These are phyloP conservation scores for Bryoglossum gracile DNA, from an alignment of 495 filamentous ascomycete genomes.

Conservation along the genomic window DNA sequence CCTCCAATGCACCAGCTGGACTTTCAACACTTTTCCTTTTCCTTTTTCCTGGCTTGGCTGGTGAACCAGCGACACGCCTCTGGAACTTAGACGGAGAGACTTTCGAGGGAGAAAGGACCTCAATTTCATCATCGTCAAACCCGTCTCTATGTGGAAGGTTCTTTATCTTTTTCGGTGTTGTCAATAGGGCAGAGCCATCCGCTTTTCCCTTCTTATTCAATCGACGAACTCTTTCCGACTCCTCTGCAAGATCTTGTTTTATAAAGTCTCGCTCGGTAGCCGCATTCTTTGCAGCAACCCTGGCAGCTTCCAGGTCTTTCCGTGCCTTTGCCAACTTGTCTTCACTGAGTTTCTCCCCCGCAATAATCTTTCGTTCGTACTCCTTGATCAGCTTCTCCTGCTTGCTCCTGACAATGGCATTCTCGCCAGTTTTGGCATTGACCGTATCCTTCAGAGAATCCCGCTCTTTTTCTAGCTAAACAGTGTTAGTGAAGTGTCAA, in stretches of 20 bases:
- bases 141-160: conserved; percentile 41
- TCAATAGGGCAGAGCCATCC: conserved; percentile 13
- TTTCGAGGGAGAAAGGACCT: conserved; percentile 30
- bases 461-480: conserved; percentile 16
- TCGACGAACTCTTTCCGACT: conserved; percentile 21
- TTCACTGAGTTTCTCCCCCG: conserved; percentile 36
- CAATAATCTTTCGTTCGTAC: conserved; percentile 39
- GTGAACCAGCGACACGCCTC: conserved; percentile 11
- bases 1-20: conserved; percentile 42
- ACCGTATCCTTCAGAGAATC: conserved; percentile 20
- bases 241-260: conserved; percentile 43
- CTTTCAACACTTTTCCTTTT: conserved; percentile 45
- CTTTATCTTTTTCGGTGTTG: conserved; percentile 44
- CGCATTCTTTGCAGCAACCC: conserved; percentile 37
- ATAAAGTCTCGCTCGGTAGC: conserved; percentile 46
- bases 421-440: conserved; percentile 35
- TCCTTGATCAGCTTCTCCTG: conserved; percentile 35
- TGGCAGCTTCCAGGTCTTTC: conserved; percentile 37
- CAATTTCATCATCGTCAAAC: conserved; percentile 46
- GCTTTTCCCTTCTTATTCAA: conserved; percentile 33
- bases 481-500: conserved; percentile 3
- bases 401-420: conserved; percentile 45
- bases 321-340: conserved; percentile 40
- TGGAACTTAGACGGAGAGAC: conserved; percentile 22
- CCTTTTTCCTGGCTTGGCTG: conserved; percentile 35